Conservation (phyloP, 441 rosid genomes). For the Arabidopsis lyrata region DNA sequence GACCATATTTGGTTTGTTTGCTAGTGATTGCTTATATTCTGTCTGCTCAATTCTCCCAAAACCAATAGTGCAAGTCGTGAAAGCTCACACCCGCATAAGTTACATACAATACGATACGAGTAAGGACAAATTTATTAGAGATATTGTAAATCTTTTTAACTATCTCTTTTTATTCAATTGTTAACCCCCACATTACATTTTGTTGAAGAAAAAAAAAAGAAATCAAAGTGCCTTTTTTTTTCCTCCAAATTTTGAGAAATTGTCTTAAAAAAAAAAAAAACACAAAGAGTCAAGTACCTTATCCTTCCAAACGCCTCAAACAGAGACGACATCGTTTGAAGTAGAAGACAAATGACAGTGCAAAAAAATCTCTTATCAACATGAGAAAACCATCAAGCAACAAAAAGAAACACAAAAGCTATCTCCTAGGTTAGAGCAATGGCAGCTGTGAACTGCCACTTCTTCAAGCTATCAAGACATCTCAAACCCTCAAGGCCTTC, state of each 20-base stretch:
- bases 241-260: neutral
- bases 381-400: neutral
- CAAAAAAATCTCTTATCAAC: slow-evolving; percentile 29
- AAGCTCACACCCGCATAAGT: neutral
- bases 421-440: slow-evolving; percentile 45
- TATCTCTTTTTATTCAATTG: no score
- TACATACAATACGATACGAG: neutral
- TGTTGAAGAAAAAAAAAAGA: neutral
- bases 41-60: neutral
- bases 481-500: slow-evolving; percentile 44
- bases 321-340: neutral
- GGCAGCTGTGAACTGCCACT: slow-evolving; percentile 65
- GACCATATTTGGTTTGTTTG: neutral
- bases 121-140: neutral
- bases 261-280: neutral
- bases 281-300: slow-evolving; percentile 23
- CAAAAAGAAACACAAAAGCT: neutral
- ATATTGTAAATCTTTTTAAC: neutral
- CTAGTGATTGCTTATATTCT: neutral
- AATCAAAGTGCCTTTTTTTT: neutral
- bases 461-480: slow-evolving; percentile 42
- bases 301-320: slow-evolving; percentile 22
- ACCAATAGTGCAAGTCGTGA: neutral
- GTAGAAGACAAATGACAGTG: neutral
- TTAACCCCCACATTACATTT: neutral